Percentiles rank a stretch among this genome's conserved stretches.
These are phyloP conservation scores for Phyllosticta capitalensis DNA, from an alignment of 2,329 filamentous ascomycete genomes.

Conservation along the genomic window DNA sequence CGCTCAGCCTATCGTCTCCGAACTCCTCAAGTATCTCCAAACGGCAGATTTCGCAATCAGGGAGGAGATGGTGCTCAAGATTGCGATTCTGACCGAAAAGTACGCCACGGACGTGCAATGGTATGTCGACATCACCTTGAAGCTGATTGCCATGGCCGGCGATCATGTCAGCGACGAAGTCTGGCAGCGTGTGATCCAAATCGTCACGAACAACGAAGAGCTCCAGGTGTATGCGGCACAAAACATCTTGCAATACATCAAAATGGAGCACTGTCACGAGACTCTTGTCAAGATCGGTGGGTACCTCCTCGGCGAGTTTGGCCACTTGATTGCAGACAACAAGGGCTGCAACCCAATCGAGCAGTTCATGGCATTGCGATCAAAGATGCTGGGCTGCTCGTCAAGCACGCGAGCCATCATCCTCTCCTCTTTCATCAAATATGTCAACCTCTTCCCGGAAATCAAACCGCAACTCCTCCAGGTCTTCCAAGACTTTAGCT, in stretches of 20 bases:
- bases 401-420: slow-evolving; percentile 88
- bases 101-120: slow-evolving; percentile 98
- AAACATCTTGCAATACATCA: slow-evolving; percentile 85
- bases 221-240: slow-evolving; percentile 93
- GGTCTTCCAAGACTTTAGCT: slow-evolving; percentile 85
- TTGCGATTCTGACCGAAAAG: slow-evolving; percentile 95
- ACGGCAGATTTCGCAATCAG: slow-evolving; percentile 96
- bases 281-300: slow-evolving; percentile 96
- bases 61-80: slow-evolving; percentile 98
- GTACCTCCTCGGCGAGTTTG: slow-evolving; percentile 93
- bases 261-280: slow-evolving; percentile 89
- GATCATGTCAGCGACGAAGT: slow-evolving; percentile 99
- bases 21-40: slow-evolving; percentile 88
- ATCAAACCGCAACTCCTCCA: slow-evolving; percentile 92
- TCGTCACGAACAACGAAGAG: slow-evolving; percentile 98
- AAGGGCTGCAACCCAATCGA: slow-evolving; percentile 91
- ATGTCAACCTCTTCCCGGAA: slow-evolving; percentile 94
- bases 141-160: slow-evolving; percentile 90
- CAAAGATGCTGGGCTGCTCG: slow-evolving; percentile 81
- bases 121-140: slow-evolving; percentile 96
- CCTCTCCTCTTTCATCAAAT: slow-evolving; percentile 92
- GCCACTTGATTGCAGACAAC: slow-evolving; percentile 89
- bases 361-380: slow-evolving; percentile 85
- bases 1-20: slow-evolving; percentile 82
- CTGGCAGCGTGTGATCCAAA: slow-evolving; percentile 97